Evolutionary conservation across 495 filamentous ascomycete genomes (phyloP), one percentile per base, ranked within the genome.

Genomic region (Penicillium roqueforti): DNA sequence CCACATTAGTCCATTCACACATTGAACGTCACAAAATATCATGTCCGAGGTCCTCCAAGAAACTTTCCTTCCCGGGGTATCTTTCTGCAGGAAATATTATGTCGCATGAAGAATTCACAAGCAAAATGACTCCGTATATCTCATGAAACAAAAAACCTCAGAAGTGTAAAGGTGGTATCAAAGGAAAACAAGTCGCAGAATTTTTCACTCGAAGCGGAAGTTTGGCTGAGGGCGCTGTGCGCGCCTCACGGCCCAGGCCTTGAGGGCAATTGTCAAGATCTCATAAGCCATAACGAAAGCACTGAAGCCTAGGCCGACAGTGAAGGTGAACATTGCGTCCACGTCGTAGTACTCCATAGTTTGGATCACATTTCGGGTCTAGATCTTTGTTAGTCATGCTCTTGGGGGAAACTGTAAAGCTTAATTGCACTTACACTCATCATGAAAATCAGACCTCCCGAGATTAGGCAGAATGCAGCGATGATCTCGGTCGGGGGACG

Each of bases 371-470:
- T 89, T 88, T 22, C 80, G 81, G 51, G 84, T 83, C 85, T 86
- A 14, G 31, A 36, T 43, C 26, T 9, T 19, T 16, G 6, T 38
- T 32, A 13, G 50, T 57, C 13, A 52, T 41, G 43, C 23, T 25
- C 6, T 10, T 26, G 48, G 13, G 11, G 2, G 8, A 46, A 29
- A 11, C 38, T 34, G 4, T 11, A 20, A 10, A 18, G 36, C 23
- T n/a, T 20, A 18, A 13, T 32, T 0, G 47, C 19, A 80, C 85
- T 80, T 74, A 88, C 87, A 65, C 91, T 96, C 51, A 86, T 78
- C 89, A 98, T 97, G 70, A 98, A 97, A 46, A 96, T 84, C 23
- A 92, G 71, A 6, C 93, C 93, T 26, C 93, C 93, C 3, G 87
- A 75, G 50, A 93, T 87, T 54, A 98, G 74, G 39, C 92, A 95